Evolutionary conservation across 2,329 filamentous ascomycete genomes (phyloP).

Genomic region (Fusarium armeniacum): DNA sequence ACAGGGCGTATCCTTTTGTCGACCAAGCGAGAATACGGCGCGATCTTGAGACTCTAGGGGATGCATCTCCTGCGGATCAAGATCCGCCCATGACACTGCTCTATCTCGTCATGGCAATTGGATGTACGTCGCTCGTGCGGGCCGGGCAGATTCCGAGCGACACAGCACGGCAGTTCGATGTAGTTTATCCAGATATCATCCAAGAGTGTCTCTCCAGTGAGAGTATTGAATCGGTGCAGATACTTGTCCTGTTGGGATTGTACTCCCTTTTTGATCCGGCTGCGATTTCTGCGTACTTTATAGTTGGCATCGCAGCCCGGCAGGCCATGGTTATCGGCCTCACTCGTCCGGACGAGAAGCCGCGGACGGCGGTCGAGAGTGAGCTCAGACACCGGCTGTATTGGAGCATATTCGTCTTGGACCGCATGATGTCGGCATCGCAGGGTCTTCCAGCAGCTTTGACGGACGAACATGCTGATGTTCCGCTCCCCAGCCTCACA

Average conservation of each 20-base stretch:
- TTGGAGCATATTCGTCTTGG: slow-evolving; percentile 62
- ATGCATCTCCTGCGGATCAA: slow-evolving; percentile 48
- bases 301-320: slow-evolving; percentile 58
- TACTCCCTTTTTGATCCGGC: slow-evolving; percentile 61
- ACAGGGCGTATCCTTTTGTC: slow-evolving; percentile 62
- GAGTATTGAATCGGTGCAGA: slow-evolving; percentile 57
- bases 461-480: slow-evolving; percentile 56
- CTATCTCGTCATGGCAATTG: slow-evolving; percentile 63
- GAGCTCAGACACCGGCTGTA: slow-evolving; percentile 58
- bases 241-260: slow-evolving; percentile 58
- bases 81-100: slow-evolving; percentile 53
- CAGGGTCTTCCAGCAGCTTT: slow-evolving; percentile 58
- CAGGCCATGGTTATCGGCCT: slow-evolving; percentile 58
- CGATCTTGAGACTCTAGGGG: slow-evolving; percentile 53
- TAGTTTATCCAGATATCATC: slow-evolving; percentile 58
- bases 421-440: slow-evolving; percentile 61
- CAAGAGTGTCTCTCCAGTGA: slow-evolving; percentile 57
- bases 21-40: slow-evolving; percentile 55
- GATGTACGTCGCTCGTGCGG: slow-evolving; percentile 60
- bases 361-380: slow-evolving; percentile 47
- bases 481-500: slow-evolving; percentile 60
- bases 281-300: slow-evolving; percentile 58
- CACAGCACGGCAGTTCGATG: slow-evolving; percentile 53
- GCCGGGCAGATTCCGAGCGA: slow-evolving; percentile 58
- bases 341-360: slow-evolving; percentile 52